Conservation (phyloP, 2,329 filamentous ascomycete species). For the Teratosphaeria destructans region DNA sequence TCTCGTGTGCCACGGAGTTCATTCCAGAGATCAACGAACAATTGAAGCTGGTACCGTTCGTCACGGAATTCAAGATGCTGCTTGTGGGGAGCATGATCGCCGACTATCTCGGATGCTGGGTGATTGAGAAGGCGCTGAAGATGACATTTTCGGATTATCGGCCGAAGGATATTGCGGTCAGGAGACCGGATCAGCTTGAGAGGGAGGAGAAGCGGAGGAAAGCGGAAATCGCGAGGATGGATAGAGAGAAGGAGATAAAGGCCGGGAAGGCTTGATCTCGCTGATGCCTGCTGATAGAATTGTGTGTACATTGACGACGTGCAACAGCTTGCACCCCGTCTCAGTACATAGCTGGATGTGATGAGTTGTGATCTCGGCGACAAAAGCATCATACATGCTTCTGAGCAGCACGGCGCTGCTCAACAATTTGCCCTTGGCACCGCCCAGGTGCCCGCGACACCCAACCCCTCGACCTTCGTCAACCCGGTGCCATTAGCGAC, state of each 20-base stretch:
- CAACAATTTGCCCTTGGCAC: too few species aligned
- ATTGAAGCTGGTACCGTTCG: slow-evolving; percentile 87
- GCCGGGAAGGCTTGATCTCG: slow-evolving; percentile 31
- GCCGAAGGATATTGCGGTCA: slow-evolving; percentile 83
- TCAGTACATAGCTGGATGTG: too few species aligned
- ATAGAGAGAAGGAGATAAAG: slow-evolving; percentile 30
- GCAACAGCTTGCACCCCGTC: too few species aligned
- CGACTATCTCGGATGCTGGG: slow-evolving; percentile 78
- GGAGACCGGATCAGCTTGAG: slow-evolving; percentile 76
- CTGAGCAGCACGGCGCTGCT: too few species aligned
- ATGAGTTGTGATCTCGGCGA: too few species aligned
- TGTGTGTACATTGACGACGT: neutral
- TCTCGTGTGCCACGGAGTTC: slow-evolving; percentile 90
- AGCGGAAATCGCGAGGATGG: slow-evolving; percentile 32
- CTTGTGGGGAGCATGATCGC: slow-evolving; percentile 77
- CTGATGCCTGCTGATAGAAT: neutral
- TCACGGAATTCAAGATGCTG: slow-evolving; percentile 73
- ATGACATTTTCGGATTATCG: slow-evolving; percentile 77
- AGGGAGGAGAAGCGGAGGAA: slow-evolving; percentile 61
- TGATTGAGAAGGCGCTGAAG: slow-evolving; percentile 83
- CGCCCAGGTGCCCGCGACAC: too few species aligned
- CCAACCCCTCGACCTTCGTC: too few species aligned
- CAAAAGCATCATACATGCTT: too few species aligned
- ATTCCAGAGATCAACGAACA: slow-evolving; percentile 90
- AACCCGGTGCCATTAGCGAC: too few species aligned